Conservation (phyloP, 2,329 filamentous ascomycete genomes). For the Aspergillus bombycis region DNA sequence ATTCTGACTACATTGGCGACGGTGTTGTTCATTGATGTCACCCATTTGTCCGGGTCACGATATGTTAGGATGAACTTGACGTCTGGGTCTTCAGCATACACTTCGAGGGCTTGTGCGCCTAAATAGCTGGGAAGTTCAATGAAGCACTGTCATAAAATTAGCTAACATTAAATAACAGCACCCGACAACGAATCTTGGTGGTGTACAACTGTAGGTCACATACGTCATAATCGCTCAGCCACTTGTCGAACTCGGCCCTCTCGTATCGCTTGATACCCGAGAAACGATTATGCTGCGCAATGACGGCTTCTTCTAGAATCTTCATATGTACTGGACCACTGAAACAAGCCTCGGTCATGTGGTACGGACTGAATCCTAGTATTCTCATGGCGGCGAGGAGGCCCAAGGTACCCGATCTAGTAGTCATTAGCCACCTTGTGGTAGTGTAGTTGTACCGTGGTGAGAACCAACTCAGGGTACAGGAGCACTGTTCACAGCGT, state of each 20-base stretch:
- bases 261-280: slow-evolving; percentile 22
- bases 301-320: slow-evolving; percentile 21
- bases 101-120: slow-evolving; percentile 19
- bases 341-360: slow-evolving; percentile 22
- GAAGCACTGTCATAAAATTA: slow-evolving; percentile 17
- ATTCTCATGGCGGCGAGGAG: slow-evolving; percentile 27
- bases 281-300: slow-evolving; percentile 21
- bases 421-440: background rate
- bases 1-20: slow-evolving; percentile 8
- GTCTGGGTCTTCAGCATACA: slow-evolving; percentile 24
- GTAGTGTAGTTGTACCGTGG: background rate
- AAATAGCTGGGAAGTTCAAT: slow-evolving; percentile 27
- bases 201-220: background rate
- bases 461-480: accelerated
- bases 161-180: background rate
- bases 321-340: slow-evolving; percentile 19
- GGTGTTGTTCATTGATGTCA: slow-evolving; percentile 25
- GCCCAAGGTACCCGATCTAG: slow-evolving; percentile 28
- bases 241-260: slow-evolving; percentile 22
- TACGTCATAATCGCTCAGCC: slow-evolving; percentile 26
- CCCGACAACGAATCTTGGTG: background rate
- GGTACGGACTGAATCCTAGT: slow-evolving; percentile 28
- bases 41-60: slow-evolving; percentile 27
- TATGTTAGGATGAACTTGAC: slow-evolving; percentile 32
- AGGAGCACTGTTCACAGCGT: accelerated